Evolutionary conservation across 257 asterid species (phyloP).

Genomic region (Ophiorrhiza pumila): DNA sequence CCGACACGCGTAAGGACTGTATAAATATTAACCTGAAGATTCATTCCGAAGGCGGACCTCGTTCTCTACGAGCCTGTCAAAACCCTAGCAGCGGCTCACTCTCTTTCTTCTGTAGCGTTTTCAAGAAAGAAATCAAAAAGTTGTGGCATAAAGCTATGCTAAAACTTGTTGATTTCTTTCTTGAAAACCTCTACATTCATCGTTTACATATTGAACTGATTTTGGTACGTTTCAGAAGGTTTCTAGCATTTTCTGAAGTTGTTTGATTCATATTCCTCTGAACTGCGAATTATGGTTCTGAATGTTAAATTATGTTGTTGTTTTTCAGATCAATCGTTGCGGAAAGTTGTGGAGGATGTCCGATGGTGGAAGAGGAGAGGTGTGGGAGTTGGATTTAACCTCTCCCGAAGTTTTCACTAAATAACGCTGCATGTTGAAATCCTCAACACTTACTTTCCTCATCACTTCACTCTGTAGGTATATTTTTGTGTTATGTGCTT

Average conservation of each 20-base stretch:
- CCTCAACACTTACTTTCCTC: constrained; percentile 45
- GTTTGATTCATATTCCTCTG: background rate
- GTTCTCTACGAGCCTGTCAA: no score
- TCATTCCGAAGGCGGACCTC: no score
- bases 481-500: background rate
- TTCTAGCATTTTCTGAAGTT: background rate
- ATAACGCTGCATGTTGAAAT: constrained; percentile 74
- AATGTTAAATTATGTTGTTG: no score
- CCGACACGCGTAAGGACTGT: background rate
- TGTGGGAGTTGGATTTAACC: constrained; percentile 79
- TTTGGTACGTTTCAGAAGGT: background rate
- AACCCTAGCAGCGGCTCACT: constrained; percentile 18
- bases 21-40: background rate
- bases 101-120: background rate
- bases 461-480: background rate
- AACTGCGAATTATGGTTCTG: no score
- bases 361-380: constrained; percentile 85
- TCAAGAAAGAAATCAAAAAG: no score
- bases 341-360: constrained; percentile 41
- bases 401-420: constrained; percentile 74
- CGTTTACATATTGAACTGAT: background rate
- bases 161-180: no score
- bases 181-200: background rate
- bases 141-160: no score
- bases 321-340: background rate